Base-by-base conservation (phyloP, 495 filamentous ascomycete species). In the Hypoxylon intermedium region DNA sequence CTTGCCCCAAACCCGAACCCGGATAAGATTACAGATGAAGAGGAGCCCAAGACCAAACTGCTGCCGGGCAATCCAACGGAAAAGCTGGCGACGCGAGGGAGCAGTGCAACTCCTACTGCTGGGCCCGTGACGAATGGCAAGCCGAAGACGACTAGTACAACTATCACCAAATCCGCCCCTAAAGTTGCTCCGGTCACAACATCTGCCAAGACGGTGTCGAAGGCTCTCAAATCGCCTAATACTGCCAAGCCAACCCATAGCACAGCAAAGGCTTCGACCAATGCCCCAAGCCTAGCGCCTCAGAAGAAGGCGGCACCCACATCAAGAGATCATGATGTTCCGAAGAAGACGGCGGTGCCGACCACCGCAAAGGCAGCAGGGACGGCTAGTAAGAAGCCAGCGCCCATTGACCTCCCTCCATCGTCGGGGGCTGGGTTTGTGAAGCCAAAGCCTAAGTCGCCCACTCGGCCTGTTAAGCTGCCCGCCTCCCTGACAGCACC, bases 401-500 rank as follows among this genome's bases (percentile, higher is more conserved):
- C 68, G 1, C 53, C 73, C 6, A 58, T 76, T 19, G 61, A 75
- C 15, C 60, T 68, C 6, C 71, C 72, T 3, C 65, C 75, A 9
- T 62, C 74, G 24, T 26, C 24, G 1, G 50, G 65, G 38, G 72
- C 70, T 49, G 75, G 74, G n/a, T 78, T 79, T 61, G 71, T 73
- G 26, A 90, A 88, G 65, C 79, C 86, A 16, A 82, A 79, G 63
- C 70, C 83, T 12, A 87, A 82, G 59, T 90, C 89, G 13, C 87
- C 88, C 1, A 87, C 86, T 5, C 81, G 79, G 43, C 82, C 88
- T 12, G 74, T 83, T 61, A 84, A 83, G 50, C 75, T 87, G 24
- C 83, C 88, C 23, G 67, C 80, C 40, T 82, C 88, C 20, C 72
- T 87, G 42, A 85, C 84, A 1, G 81, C 88, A 16, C 82, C 84